Evolutionary conservation across 768 basidiomycete species (phyloP), one percentile per base, ranked within the genome.

Genomic region (Mycena alexandri): DNA sequence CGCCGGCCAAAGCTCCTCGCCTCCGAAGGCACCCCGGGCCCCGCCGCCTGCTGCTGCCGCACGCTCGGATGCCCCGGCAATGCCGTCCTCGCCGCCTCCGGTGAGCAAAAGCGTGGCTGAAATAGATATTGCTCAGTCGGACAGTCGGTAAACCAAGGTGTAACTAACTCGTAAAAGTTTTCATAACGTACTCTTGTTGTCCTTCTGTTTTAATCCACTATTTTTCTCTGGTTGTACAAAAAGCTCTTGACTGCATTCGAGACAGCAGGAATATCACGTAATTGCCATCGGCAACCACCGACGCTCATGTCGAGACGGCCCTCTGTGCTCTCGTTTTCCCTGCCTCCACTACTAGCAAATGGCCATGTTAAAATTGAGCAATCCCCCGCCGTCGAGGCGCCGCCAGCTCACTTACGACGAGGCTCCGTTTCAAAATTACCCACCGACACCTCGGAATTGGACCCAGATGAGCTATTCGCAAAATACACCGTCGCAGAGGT

Each of bases 401-500:
- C 64, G 2, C 41, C 58, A 3, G 25, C 38, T 12, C 53, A 19
- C 29, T 22, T 53, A 21, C 62, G 67, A 12, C 67, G 58, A 14
- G 46, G 51, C 47, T 73, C 75, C 21, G 61, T 73, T 22, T 64
- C 72, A 48, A 76, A 76, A 72, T 48, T 65, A 17, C 69, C 74
- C 17, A 67, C 75, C 57, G 78, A 79, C 64, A 61, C 59, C 33
- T 68, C 68, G 62, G 74, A 78, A 69, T 61, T 89, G 57, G 85
- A 89, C 67, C 89, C 93, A 0, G 93, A 95, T 75, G 90, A 92
- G 53, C 76, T 95, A 53, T 94, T 95, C 77, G 79, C 86, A 44
- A 89, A 86, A 74, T 83, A 86, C 74, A 87, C 91, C n/a, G 84
- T 95, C 42, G 70, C 86, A 0, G 93, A 95, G 75, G 89, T 94